Percentiles rank a stretch among this genome's conserved stretches.
Conservation (phyloP, 768 basidiomycete species). For the Psilocybe cyanescens region DNA sequence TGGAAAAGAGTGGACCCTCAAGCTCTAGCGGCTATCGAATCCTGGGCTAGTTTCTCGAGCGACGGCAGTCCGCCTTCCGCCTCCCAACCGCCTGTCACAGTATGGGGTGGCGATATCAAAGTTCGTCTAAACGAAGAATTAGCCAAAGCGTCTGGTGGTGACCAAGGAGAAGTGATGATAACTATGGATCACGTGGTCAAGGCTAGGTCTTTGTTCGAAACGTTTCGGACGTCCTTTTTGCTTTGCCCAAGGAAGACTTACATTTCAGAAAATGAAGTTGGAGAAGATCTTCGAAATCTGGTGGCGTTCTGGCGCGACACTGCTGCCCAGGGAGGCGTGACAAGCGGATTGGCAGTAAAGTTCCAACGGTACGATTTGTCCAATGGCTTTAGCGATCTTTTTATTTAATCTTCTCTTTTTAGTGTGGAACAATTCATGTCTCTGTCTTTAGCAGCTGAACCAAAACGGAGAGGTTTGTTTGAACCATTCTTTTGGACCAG, state of each 20-base stretch:
- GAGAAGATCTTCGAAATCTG: constrained; percentile 52
- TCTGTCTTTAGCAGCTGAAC: constrained; percentile 75
- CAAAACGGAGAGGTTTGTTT: constrained; percentile 72
- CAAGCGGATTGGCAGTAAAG: constrained; percentile 50
- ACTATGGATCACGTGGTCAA: constrained; percentile 40
- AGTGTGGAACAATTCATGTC: constrained; percentile 82
- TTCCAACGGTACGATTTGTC: constrained; percentile 59
- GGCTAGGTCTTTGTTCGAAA: constrained; percentile 54
- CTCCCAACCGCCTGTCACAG: constrained; percentile 50
- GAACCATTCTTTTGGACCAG: constrained; percentile 79
- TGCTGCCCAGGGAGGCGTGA: constrained; percentile 41
- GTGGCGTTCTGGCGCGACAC: constrained; percentile 61
- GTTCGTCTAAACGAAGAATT: constrained; percentile 49
- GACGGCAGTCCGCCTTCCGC: constrained; percentile 33
- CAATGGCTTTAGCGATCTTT: not conserved
- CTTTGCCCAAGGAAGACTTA: constrained; percentile 50
- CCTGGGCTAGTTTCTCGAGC: constrained; percentile 59
- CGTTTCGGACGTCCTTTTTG: constrained; percentile 50
- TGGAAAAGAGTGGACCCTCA: constrained; percentile 77
- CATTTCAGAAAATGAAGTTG: constrained; percentile 40
- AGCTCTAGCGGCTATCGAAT: constrained; percentile 60
- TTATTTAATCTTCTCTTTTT: constrained; percentile 4
- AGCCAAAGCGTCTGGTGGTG: constrained; percentile 45
- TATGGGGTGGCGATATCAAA: constrained; percentile 72
- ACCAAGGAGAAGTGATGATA: constrained; percentile 47